phyloP scores from a whole-genome alignment of 805 yeast genomes.

The Kockiozyma suomiensis region DNA sequence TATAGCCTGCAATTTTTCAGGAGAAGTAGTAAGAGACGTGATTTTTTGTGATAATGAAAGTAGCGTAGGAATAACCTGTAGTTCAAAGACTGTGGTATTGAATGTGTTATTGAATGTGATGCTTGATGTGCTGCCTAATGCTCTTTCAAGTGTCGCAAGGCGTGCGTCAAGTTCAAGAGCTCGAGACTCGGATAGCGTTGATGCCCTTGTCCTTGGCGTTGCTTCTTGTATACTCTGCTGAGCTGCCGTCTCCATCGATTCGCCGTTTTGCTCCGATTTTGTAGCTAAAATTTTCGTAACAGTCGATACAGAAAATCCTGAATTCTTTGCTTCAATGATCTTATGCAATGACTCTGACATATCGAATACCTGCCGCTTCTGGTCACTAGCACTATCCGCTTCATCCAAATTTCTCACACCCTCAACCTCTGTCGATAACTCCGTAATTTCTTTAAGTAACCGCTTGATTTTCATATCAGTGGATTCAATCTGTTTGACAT shows the following conservation, averaged over 20 bases:
- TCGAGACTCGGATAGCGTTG: not conserved
- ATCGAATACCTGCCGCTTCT: not conserved
- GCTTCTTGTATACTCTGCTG: too few relatives aligned
- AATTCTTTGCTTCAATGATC: not conserved
- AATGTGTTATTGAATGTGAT: constrained; percentile 4
- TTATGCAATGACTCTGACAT: not conserved
- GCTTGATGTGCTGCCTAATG: constrained; percentile 19
- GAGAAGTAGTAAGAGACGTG: constrained; percentile 5
- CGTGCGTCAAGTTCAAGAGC: constrained; percentile 18
- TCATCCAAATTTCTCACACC: not conserved
- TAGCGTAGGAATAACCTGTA: constrained; percentile 23
- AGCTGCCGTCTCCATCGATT: too few relatives aligned
- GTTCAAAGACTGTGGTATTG: constrained; percentile 15
- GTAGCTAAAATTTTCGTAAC: not conserved
- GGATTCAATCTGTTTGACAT: constrained; percentile 8
- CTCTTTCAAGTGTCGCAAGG: constrained; percentile 17
- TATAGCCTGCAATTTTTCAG: constrained; percentile 10
- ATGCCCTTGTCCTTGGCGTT: not conserved
- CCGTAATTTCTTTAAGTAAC: constrained; percentile 20
- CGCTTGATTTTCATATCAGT: constrained; percentile 20
- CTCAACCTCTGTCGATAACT: constrained; percentile 8
- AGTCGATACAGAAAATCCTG: not conserved
- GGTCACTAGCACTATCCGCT: not conserved
- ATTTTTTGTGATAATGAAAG: constrained; percentile 18
- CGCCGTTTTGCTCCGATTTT: too few relatives aligned